Conservation (phyloP, 352 stramenopile species). For the Pythium myriotylum region DNA sequence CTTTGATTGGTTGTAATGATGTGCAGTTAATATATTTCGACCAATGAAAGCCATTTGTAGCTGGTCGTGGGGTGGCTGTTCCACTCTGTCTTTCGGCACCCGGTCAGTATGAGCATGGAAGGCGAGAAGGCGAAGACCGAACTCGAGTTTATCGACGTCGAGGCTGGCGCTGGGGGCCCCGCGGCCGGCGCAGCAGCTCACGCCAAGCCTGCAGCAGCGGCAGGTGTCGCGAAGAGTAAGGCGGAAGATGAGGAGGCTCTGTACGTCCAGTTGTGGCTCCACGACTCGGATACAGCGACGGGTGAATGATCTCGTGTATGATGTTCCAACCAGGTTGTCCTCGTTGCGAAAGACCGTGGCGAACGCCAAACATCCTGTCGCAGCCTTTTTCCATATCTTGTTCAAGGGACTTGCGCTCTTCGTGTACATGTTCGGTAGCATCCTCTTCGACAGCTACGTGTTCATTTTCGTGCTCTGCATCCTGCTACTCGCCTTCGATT, state of each 20-base stretch:
- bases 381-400: conserved; percentile 95
- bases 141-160: conserved; percentile 83
- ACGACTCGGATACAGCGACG: too few relatives aligned
- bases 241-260: conserved; percentile 55
- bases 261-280: conserved; percentile 37
- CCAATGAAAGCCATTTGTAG: conserved; percentile 14
- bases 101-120: conserved; percentile 32
- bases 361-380: conserved; percentile 91
- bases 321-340: conserved; percentile 41
- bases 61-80: neutral
- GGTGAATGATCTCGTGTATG: neutral
- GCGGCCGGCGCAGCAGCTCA: conserved; percentile 5
- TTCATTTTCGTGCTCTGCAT: conserved; percentile 98
- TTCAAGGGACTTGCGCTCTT: conserved; percentile 95
- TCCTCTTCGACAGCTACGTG: conserved; percentile 93
- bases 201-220: conserved; percentile 19
- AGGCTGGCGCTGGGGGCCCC: conserved; percentile 27
- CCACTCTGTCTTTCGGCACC: neutral
- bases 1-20: conserved; percentile 19
- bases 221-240: conserved; percentile 22
- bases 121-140: conserved; percentile 70
- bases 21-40: neutral
- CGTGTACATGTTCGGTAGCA: conserved; percentile 94
- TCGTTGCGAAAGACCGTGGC: conserved; percentile 73
- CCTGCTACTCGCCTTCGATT: conserved; percentile 96